Conservation (phyloP, 768 basidiomycete species). For the Boletus rubescentipes region DNA sequence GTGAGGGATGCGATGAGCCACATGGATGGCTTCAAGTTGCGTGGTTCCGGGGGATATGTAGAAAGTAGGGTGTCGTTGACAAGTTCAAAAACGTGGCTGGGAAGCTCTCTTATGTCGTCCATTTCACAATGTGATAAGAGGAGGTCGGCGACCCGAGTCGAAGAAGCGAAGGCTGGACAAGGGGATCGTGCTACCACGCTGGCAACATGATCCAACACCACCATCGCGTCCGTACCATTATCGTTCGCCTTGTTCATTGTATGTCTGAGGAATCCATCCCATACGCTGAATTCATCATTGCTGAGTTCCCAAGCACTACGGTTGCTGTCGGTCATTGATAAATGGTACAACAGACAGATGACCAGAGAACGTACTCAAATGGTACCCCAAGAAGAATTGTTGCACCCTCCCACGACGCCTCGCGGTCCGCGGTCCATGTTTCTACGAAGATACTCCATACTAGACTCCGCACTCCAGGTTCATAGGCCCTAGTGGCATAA, state of each 20-base stretch:
- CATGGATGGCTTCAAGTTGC: constrained; percentile 50
- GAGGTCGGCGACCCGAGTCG: constrained; percentile 59
- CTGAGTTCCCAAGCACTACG: constrained; percentile 50
- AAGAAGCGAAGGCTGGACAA: constrained; percentile 39
- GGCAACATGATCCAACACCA: constrained; percentile 59
- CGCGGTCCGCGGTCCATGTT: constrained; percentile 50
- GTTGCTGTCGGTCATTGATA: constrained; percentile 29
- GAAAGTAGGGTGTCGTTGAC: constrained; percentile 57
- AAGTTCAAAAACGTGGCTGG: constrained; percentile 54
- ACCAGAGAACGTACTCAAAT: constrained; percentile 51
- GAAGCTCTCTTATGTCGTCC: constrained; percentile 50
- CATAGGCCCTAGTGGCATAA: constrained; percentile 31
- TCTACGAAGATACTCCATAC: constrained; percentile 61
- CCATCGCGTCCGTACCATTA: constrained; percentile 50
- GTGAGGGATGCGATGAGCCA: constrained; percentile 65
- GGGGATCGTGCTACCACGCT: constrained; percentile 41
- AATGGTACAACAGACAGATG: constrained; percentile 1
- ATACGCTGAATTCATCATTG: constrained; percentile 53
- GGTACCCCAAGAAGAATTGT: constrained; percentile 55
- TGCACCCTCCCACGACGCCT: constrained; percentile 54
- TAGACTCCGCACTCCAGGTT: constrained; percentile 40
- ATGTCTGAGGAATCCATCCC: constrained; percentile 58
- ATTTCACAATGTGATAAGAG: constrained; percentile 56
- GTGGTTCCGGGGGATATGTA: constrained; percentile 65
- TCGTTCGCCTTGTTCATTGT: constrained; percentile 59